Conservation (phyloP, 257 asterid genomes). For the Solanum tarapatanum region DNA sequence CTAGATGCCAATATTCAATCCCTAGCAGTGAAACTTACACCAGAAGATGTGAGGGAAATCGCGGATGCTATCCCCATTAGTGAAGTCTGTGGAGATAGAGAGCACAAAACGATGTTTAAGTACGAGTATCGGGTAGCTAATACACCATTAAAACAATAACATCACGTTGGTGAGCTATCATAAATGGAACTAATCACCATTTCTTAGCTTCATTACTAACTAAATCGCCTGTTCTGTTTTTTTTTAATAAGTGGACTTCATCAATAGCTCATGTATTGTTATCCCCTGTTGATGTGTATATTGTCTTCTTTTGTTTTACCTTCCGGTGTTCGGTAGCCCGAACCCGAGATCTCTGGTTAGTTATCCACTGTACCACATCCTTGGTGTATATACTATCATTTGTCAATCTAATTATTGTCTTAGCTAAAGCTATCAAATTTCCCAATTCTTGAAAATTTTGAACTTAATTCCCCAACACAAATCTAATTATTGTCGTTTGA, state of each 20-base stretch:
- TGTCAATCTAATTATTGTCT: too few relatives aligned
- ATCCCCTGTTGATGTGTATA: too few relatives aligned
- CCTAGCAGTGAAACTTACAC: constrained; percentile 21
- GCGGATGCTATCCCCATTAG: constrained; percentile 17
- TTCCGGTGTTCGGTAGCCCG: too few relatives aligned
- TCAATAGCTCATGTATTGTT: too few relatives aligned
- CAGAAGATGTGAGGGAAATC: constrained; percentile 22
- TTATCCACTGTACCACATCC: too few relatives aligned
- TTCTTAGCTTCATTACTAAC: not conserved
- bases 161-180: not conserved
- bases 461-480: too few relatives aligned
- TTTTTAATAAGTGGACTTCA: not conserved
- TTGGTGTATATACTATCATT: too few relatives aligned
- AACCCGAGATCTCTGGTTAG: too few relatives aligned
- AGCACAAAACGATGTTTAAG: not conserved
- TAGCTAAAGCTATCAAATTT: too few relatives aligned
- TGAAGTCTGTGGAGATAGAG: constrained; percentile 33
- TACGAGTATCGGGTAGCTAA: constrained; percentile 10
- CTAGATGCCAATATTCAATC: constrained; percentile 23
- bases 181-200: not conserved
- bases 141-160: not conserved
- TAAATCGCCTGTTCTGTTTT: not conserved
- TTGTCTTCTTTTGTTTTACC: too few relatives aligned
- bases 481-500: too few relatives aligned
- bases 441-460: too few relatives aligned